phyloP scores from a whole-genome alignment of 768 basidiomycete genomes.

The Tulasnella sp. region DNA sequence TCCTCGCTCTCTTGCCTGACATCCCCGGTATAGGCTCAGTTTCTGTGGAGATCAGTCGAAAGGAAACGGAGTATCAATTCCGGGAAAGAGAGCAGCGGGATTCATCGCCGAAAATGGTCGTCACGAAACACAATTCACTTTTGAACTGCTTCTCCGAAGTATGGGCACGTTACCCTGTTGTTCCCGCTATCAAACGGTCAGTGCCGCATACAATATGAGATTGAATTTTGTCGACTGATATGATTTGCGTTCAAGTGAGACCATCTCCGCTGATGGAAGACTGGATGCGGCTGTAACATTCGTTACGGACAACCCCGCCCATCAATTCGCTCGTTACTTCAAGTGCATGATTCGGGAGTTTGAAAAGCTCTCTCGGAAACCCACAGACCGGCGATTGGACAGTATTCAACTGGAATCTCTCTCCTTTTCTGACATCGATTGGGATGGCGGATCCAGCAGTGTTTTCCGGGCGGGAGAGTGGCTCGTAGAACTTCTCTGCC shows the following conservation, averaged over 20 bases:
- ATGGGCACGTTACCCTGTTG: constrained; percentile 17
- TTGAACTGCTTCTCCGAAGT: constrained; percentile 14
- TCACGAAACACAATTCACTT: constrained; percentile 7
- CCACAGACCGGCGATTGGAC: constrained; percentile 29
- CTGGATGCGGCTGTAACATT: constrained; percentile 3
- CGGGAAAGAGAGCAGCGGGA: constrained; percentile 30
- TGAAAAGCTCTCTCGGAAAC: constrained; percentile 43
- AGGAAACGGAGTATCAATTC: constrained; percentile 47
- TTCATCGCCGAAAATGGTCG: too few species aligned
- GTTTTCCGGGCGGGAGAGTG: constrained; percentile 46
- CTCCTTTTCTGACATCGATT: constrained; percentile 21
- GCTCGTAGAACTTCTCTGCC: constrained; percentile 49
- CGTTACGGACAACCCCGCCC: neutral
- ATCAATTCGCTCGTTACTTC: constrained; percentile 31
- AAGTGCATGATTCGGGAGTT: constrained; percentile 37
- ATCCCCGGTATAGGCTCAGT: constrained; percentile 32
- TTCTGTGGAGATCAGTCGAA: constrained; percentile 43
- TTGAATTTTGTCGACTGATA: neutral
- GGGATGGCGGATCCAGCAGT: constrained; percentile 10
- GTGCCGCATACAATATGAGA: neutral
- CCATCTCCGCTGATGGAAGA: neutral
- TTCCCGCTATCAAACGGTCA: constrained; percentile 5
- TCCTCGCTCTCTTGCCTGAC: constrained; percentile 33
- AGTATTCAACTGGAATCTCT: neutral
- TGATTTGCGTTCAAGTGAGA: neutral